Conservation (phyloP, 202 grass and related monocot genomes). For the Setaria viridis region DNA sequence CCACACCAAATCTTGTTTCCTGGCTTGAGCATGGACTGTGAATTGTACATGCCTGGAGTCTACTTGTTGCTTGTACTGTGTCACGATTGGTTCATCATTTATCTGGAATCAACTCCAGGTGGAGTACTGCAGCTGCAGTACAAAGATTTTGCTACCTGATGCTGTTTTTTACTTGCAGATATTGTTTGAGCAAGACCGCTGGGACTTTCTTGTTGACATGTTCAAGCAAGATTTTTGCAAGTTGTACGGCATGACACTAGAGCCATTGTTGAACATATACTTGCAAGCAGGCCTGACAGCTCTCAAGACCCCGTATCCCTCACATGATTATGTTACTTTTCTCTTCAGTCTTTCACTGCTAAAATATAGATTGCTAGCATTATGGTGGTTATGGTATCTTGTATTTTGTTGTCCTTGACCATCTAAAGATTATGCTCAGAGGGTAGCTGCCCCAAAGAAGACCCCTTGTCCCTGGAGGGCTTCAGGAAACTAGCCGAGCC, state of each 20-base stretch:
- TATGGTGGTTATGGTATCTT: not conserved
- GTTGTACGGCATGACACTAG: slow-evolving; percentile 85
- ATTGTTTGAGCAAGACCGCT: slow-evolving; percentile 80
- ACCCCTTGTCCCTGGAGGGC: slow-evolving; percentile 75
- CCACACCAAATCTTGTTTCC: not conserved
- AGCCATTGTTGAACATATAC: slow-evolving; percentile 95
- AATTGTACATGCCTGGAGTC: not conserved
- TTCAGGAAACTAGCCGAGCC: slow-evolving; percentile 90
- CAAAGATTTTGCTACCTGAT: slow-evolving; percentile 32
- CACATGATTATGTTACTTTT: slow-evolving; percentile 25
- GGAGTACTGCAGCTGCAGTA: slow-evolving; percentile 19
- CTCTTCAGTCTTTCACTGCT: not conserved
- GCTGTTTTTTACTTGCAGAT: slow-evolving; percentile 51
- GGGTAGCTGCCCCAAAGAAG: slow-evolving; percentile 86
- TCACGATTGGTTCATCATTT: not conserved
- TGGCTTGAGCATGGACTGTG: slow-evolving; percentile 19
- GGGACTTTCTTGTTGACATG: slow-evolving; percentile 80
- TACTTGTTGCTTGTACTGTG: not conserved
- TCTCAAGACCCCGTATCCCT: slow-evolving; percentile 90
- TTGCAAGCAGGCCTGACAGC: slow-evolving; percentile 94
- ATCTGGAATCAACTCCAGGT: not conserved
- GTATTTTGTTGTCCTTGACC: slow-evolving; percentile 47
- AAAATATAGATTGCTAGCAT: not conserved
- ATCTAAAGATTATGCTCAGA: slow-evolving; percentile 72
- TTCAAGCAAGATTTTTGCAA: slow-evolving; percentile 98